Evolutionary conservation across 1,139 yeast species (phyloP), one percentile per base, ranked within the genome.

Genomic region (Yamadazyma friedrichii): DNA sequence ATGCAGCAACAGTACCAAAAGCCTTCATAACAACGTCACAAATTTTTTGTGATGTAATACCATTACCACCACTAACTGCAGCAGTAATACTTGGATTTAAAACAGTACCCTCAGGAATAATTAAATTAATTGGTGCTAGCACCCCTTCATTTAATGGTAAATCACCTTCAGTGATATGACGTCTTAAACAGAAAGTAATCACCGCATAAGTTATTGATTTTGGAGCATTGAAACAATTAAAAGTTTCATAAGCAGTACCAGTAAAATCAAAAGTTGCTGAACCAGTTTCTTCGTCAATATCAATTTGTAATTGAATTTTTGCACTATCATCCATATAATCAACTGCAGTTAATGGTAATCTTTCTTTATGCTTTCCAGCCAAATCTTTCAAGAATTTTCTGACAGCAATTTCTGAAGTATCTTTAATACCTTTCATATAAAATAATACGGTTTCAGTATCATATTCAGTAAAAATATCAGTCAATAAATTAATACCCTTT

Each of bases 1-100:
- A 64, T 11, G 67, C 68, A 3, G 70, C 93, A 59, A 81, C 81
- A 6, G 83, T 81, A 36, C 74, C 69, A 53, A 84, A 83, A 0
- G 91, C 87, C 50, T 77, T 77, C 56, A 84, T 66, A 35, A 84
- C 73, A 3, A 81, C 86, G 57, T 84, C 93, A 1, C 76, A 69
- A 37, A 69, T 59, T 50, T 74, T 62, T 47, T 72, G 78, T 4
- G 78, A 68, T 1, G 77, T 71, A 54, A 70, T 64, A 36, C 72
- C 76, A 50, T 72, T 72, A 43, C 76, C 77, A 42, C 74, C 77
- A 51, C 65, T 67, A 32, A 70, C 76, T 17, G 77, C 77, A 42
- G 73, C 71, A 24, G 62, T 65, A 15, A 62, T 61, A 42, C 65
- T 67, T 12, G 78, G 78, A 31, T 66, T 64, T 28, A 72, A 50